A percentile compares a stretch with the other conserved stretches of the same genome.
Conservation (phyloP, 495 filamentous ascomycete genomes). For the Xeromyces bisporus region DNA sequence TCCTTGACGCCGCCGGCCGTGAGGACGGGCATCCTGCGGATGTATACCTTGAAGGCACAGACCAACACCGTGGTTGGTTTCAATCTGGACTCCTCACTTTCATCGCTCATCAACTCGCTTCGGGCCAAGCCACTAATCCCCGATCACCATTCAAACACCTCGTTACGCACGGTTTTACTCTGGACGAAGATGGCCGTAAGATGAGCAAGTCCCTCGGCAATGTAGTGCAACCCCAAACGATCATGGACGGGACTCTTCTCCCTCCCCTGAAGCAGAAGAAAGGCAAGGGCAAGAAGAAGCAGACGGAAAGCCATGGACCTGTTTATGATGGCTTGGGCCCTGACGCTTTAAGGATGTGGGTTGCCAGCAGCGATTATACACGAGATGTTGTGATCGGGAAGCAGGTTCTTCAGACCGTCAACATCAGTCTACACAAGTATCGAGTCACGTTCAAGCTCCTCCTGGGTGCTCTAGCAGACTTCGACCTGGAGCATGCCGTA, state of each 20-base stretch:
- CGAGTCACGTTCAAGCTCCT: constrained; percentile 77
- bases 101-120: constrained; percentile 41
- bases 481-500: constrained; percentile 19
- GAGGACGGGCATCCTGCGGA: constrained; percentile 45
- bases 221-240: constrained; percentile 58
- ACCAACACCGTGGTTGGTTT: constrained; percentile 98
- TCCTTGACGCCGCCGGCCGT: constrained; percentile 25
- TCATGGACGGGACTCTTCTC: constrained; percentile 63
- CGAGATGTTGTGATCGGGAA: constrained; percentile 65
- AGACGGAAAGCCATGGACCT: constrained; percentile 27
- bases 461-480: constrained; percentile 59
- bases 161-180: constrained; percentile 87
- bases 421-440: constrained; percentile 65
- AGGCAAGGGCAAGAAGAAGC: constrained; percentile 30
- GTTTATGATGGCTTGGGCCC: constrained; percentile 47
- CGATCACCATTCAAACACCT: constrained; percentile 63
- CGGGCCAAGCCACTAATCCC: constrained; percentile 16
- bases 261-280: constrained; percentile 40
- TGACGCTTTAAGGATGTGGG: constrained; percentile 87
- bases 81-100: constrained; percentile 94
- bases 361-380: constrained; percentile 78
- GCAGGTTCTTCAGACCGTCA: constrained; percentile 53
- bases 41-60: constrained; percentile 82
- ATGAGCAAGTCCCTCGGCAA: constrained; percentile 99
- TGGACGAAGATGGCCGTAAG: constrained; percentile 78